Conservation (phyloP, 2,329 filamentous ascomycete genomes). For the Leptographium procerum region DNA sequence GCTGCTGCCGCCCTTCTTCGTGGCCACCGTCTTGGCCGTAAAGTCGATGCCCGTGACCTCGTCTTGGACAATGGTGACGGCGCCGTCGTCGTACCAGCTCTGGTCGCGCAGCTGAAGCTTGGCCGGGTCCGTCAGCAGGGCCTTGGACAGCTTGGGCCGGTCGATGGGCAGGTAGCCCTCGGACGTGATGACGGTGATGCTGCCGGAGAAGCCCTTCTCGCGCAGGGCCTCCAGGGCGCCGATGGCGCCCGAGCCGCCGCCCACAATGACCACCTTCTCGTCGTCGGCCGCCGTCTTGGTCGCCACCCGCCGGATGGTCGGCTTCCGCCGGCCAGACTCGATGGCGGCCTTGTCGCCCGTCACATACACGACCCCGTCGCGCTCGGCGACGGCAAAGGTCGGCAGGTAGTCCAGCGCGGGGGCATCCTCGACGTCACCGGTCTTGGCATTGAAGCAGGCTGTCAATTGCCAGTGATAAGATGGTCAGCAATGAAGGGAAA, state of each 20-base stretch:
- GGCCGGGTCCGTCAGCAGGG: conserved; percentile 66
- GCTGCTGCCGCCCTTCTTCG: conserved; percentile 55
- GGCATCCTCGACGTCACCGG: conserved; percentile 89
- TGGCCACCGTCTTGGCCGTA: conserved; percentile 57
- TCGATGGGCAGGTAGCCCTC: conserved; percentile 86
- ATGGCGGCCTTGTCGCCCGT: conserved; percentile 68
- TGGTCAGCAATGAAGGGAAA: too few relatives aligned
- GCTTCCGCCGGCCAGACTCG: conserved; percentile 61
- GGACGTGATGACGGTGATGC: conserved; percentile 70
- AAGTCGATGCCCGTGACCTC: conserved; percentile 72
- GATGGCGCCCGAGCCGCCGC: conserved; percentile 75
- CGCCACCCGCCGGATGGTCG: conserved; percentile 60
- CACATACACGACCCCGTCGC: conserved; percentile 74
- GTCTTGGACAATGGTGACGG: conserved; percentile 45
- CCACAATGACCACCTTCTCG: conserved; percentile 72
- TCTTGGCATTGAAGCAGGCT: conserved; percentile 72
- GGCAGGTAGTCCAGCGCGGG: conserved; percentile 80
- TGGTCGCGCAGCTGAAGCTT: conserved; percentile 70
- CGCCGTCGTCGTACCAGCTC: conserved; percentile 60
- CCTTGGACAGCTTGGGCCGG: conserved; percentile 90
- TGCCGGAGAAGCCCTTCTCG: conserved; percentile 66
- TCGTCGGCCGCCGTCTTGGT: conserved; percentile 32
- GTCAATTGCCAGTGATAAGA: too few relatives aligned
- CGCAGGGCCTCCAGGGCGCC: conserved; percentile 75
- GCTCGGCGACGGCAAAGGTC: conserved; percentile 70